phyloP scores from a whole-genome alignment of 2,329 filamentous ascomycete genomes.

The Lizonia empirigonia region DNA sequence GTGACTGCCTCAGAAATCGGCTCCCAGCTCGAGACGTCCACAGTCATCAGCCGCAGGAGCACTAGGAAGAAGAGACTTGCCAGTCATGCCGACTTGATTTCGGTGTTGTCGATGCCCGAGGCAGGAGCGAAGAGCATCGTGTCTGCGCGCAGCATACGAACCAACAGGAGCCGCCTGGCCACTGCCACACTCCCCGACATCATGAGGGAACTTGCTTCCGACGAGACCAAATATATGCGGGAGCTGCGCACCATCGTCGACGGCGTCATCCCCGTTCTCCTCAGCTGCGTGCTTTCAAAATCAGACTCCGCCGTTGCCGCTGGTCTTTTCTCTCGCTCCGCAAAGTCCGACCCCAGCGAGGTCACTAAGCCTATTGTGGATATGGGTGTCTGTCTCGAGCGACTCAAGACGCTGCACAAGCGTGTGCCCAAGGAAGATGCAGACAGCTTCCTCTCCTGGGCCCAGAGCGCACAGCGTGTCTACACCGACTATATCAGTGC shows the following conservation, averaged over 20 bases:
- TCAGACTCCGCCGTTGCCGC: constrained; percentile 67
- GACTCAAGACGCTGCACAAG: constrained; percentile 78
- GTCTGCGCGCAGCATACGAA: constrained; percentile 78
- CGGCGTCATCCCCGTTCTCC: constrained; percentile 89
- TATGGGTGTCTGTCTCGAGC: constrained; percentile 90
- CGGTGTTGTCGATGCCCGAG: constrained; percentile 77
- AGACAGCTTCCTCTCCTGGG: constrained; percentile 78
- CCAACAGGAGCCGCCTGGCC: constrained; percentile 68
- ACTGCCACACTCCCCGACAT: constrained; percentile 76
- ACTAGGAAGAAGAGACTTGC: constrained; percentile 71
- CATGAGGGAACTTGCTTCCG: constrained; percentile 77
- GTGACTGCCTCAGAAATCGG: constrained; percentile 37
- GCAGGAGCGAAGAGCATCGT: constrained; percentile 71
- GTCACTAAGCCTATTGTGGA: constrained; percentile 87
- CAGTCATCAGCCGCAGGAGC: constrained; percentile 53
- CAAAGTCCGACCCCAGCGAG: constrained; percentile 61
- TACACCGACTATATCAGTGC: constrained; percentile 85
- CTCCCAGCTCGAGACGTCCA: constrained; percentile 42
- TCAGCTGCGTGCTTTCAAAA: constrained; percentile 81
- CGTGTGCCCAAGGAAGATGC: constrained; percentile 77
- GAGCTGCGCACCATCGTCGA: constrained; percentile 93
- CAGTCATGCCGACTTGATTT: constrained; percentile 92
- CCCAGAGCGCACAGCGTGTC: constrained; percentile 74
- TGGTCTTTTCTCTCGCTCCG: constrained; percentile 69
- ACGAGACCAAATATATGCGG: constrained; percentile 85